Conservation (phyloP, 139 green algal species). For the Pycnococcus provasolii region DNA sequence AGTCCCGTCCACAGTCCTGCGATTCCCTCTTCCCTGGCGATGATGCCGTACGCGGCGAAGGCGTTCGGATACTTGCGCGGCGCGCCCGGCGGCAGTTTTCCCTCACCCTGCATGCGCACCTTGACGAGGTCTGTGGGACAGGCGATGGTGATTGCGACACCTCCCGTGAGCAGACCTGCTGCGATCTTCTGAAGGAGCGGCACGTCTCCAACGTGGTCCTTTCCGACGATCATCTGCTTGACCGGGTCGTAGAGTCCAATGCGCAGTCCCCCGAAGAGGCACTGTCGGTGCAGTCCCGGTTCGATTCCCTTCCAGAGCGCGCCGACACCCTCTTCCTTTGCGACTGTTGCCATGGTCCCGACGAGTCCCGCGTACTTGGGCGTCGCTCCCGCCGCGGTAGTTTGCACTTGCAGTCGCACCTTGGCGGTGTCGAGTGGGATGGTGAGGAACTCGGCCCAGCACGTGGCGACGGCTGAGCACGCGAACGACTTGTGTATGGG, state of each 20-base stretch:
- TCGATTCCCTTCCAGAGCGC: constrained; percentile 90
- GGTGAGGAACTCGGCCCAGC: constrained; percentile 37
- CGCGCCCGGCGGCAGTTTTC: constrained; percentile 58
- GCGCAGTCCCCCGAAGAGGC: constrained; percentile 84
- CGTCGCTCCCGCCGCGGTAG: constrained; percentile 18
- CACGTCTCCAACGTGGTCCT: constrained; percentile 60
- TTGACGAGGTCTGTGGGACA: constrained; percentile 95
- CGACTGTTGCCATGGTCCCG: constrained; percentile 78
- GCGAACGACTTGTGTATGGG: neutral
- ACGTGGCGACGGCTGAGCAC: constrained; percentile 1
- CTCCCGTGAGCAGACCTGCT: constrained; percentile 70
- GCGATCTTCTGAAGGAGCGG: constrained; percentile 82
- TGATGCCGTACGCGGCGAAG: constrained; percentile 80
- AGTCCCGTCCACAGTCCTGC: constrained; percentile 84
- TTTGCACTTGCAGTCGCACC: constrained; percentile 86
- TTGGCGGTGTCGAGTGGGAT: constrained; percentile 93
- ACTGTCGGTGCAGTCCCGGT: constrained; percentile 87
- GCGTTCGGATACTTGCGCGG: constrained; percentile 69
- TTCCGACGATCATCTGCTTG: constrained; percentile 70
- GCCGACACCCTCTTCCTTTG: constrained; percentile 70
- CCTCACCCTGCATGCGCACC: constrained; percentile 91
- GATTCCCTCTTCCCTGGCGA: constrained; percentile 76
- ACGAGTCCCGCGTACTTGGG: constrained; percentile 77
- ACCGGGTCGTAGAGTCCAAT: constrained; percentile 97
- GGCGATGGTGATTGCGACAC: constrained; percentile 48